phyloP scores from a whole-genome alignment of 768 basidiomycete species.

The Mycena filopes region DNA sequence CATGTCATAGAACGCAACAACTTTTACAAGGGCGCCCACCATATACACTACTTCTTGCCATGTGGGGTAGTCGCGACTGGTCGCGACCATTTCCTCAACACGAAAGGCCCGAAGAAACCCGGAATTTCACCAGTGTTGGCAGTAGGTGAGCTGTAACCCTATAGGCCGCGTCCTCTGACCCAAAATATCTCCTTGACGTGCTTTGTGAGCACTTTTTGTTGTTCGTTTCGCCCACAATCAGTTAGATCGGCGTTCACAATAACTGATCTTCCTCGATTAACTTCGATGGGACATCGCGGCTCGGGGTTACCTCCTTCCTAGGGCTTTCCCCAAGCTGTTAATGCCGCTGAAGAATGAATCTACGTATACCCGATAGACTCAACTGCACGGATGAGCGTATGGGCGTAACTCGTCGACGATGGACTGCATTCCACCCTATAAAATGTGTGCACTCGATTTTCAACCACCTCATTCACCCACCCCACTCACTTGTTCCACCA shows the following conservation, averaged over 20 bases:
- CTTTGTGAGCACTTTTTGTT: background rate
- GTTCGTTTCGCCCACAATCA: slow-evolving; percentile 9
- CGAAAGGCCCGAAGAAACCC: no score
- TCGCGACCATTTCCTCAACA: no score
- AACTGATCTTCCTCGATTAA: background rate
- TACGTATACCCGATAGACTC: slow-evolving; percentile 8
- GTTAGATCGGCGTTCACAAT: slow-evolving; percentile 17
- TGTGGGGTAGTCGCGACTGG: no score
- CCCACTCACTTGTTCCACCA: background rate
- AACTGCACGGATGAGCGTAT: slow-evolving; percentile 11
- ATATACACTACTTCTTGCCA: background rate
- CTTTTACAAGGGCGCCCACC: background rate
- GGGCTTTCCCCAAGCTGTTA: slow-evolving; percentile 17
- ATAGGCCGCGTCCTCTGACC: background rate
- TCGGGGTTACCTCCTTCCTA: slow-evolving; percentile 4
- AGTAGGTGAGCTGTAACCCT: slow-evolving; percentile 6
- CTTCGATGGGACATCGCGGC: background rate
- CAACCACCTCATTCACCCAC: background rate
- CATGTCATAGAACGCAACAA: background rate
- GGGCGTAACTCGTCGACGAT: background rate
- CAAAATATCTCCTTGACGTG: background rate
- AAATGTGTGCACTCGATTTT: background rate
- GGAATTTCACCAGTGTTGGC: no score
- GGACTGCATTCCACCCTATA: slow-evolving; percentile 2
- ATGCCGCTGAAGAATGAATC: slow-evolving; percentile 16